These are phyloP conservation scores for Eucalyptus cloeziana DNA, from an alignment of 345 rosid species.

Conservation along the genomic window DNA sequence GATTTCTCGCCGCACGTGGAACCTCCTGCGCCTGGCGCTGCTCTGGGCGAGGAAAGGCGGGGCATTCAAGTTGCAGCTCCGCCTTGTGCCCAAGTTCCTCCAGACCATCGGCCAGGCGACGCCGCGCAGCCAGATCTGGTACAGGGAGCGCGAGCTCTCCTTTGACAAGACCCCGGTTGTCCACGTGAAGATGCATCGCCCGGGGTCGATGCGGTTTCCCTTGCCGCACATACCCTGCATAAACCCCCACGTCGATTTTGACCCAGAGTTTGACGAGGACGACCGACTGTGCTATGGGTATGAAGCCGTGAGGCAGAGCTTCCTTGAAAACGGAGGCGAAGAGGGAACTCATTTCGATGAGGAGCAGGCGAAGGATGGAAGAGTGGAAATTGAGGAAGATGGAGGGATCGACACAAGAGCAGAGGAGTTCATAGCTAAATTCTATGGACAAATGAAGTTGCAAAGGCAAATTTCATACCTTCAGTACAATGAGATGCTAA, in stretches of 20 bases:
- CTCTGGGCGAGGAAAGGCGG: conserved; percentile 75
- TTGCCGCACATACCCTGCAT: conserved; percentile 55
- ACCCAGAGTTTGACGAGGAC: conserved; percentile 28
- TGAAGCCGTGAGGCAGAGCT: conserved; percentile 6
- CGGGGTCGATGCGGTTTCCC: conserved; percentile 30
- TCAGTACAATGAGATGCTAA: conserved; percentile 23
- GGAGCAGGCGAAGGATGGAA: background rate
- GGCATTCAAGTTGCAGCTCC: conserved; percentile 36
- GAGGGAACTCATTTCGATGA: background rate
- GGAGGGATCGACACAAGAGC: conserved; percentile 73
- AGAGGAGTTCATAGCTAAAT: conserved; percentile 69
- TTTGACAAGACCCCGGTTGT: conserved; percentile 74
- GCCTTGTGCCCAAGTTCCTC: conserved; percentile 36
- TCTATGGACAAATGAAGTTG: conserved; percentile 59
- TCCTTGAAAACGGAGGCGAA: background rate
- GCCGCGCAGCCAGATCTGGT: conserved; percentile 6
- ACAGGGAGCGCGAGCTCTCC: conserved; percentile 65
- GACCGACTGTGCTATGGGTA: background rate
- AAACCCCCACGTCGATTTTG: conserved; percentile 37
- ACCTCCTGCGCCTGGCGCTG: conserved; percentile 39
- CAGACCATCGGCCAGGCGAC: conserved; percentile 18
- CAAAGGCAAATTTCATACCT: conserved; percentile 70
- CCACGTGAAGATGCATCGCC: conserved; percentile 53
- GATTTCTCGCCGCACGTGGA: conserved; percentile 32
- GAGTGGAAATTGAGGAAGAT: conserved; percentile 5